These are phyloP conservation scores for Calonectria multiphialidica DNA, from an alignment of 2,329 filamentous ascomycete genomes.

Conservation along the genomic window DNA sequence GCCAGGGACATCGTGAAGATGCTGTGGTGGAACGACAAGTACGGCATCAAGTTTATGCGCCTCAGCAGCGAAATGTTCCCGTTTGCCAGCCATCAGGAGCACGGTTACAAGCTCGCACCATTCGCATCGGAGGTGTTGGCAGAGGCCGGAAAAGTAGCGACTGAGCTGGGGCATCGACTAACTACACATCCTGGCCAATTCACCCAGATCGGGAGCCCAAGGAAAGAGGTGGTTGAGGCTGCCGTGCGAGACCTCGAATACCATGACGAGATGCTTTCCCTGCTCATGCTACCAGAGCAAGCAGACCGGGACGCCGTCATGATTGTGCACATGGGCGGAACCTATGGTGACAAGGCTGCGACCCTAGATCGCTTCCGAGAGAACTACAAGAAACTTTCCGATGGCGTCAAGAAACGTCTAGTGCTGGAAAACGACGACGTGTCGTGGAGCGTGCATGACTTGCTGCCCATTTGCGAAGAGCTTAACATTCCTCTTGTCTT, in stretches of 20 bases:
- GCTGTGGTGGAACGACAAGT: slow-evolving; percentile 91
- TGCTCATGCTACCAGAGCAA: slow-evolving; percentile 83
- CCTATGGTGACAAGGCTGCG: slow-evolving; percentile 87
- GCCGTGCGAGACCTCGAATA: slow-evolving; percentile 88
- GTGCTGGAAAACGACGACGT: slow-evolving; percentile 97
- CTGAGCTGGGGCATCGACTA: slow-evolving; percentile 83
- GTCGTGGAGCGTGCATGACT: slow-evolving; percentile 90
- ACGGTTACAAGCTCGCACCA: slow-evolving; percentile 86
- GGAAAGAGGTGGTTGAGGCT: slow-evolving; percentile 79
- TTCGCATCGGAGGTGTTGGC: slow-evolving; percentile 85
- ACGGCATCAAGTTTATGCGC: slow-evolving; percentile 91
- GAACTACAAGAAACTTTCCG: slow-evolving; percentile 77
- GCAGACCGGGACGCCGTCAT: slow-evolving; percentile 89
- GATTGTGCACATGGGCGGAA: slow-evolving; percentile 93
- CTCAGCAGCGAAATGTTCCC: slow-evolving; percentile 97
- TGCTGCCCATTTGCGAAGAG: slow-evolving; percentile 91
- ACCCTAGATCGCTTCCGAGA: slow-evolving; percentile 82
- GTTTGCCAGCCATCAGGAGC: slow-evolving; percentile 88
- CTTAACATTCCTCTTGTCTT: slow-evolving; percentile 93
- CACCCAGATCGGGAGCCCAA: slow-evolving; percentile 89
- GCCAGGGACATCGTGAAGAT: slow-evolving; percentile 87
- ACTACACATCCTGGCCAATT: slow-evolving; percentile 95
- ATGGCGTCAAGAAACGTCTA: slow-evolving; percentile 80
- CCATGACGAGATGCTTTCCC: slow-evolving; percentile 85
- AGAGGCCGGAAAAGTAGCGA: slow-evolving; percentile 82